Evolutionary conservation across 176 grass and related monocot genomes (phyloP).

Genomic region (Otatea glauca): DNA sequence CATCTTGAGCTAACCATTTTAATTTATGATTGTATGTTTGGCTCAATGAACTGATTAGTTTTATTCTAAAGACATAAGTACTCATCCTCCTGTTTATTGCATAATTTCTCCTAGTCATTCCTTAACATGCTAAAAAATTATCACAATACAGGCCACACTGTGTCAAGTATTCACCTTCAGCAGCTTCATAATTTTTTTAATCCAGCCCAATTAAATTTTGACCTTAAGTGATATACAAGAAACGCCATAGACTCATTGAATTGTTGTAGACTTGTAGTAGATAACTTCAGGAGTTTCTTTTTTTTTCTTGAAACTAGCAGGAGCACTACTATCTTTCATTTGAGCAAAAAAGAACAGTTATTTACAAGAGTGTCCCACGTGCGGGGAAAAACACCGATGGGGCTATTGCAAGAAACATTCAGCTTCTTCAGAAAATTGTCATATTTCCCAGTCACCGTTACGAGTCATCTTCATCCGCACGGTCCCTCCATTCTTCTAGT

Average conservation of each 20-base stretch:
- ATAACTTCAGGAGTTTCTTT: background rate
- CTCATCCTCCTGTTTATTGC: background rate
- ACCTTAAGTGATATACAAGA: background rate
- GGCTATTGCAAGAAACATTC: too few species aligned
- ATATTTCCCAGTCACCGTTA: too few species aligned
- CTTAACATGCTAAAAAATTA: slow-evolving; percentile 1
- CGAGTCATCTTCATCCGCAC: too few species aligned
- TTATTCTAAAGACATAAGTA: background rate
- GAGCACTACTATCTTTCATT: too few species aligned
- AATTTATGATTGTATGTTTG: background rate
- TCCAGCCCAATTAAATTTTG: slow-evolving; percentile 30
- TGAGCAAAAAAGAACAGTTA: too few species aligned
- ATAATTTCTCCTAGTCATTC: background rate
- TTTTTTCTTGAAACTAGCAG: too few species aligned
- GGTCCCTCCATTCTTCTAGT: too few species aligned
- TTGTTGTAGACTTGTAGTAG: background rate
- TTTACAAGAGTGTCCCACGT: too few species aligned
- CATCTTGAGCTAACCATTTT: slow-evolving; percentile 24
- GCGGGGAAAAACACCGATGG: too few species aligned
- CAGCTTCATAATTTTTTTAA: background rate
- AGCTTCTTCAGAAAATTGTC: too few species aligned
- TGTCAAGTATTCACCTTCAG: background rate
- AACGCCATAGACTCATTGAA: slow-evolving; percentile 11
- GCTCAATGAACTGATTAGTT: background rate
- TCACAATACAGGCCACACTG: slow-evolving; percentile 16